Evolutionary conservation across 2,329 filamentous ascomycete genomes (phyloP), one percentile per base, ranked within the genome.

Genomic region (Ophiosphaerella korrae): DNA sequence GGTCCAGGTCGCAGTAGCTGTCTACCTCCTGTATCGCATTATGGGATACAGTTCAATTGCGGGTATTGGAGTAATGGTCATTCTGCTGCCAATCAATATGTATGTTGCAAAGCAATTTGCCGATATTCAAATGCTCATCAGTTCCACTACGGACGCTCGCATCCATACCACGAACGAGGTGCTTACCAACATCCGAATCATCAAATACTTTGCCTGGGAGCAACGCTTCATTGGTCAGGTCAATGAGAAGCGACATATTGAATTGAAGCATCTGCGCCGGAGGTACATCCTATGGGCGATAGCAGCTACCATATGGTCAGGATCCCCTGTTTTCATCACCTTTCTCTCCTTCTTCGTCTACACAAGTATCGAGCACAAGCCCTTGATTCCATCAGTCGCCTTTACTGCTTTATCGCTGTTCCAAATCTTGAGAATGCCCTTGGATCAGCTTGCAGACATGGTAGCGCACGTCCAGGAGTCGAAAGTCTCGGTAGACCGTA

Each of bases 201-300:
- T 99, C 83, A 99, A 99, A 72, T 99, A 94, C 74, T 99, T 99
- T 71, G 93, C 94, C 0, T 99, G 94, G 94, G 94, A 99, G 73
- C 86, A 92, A 63, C 88, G 93, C 2, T 99, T 97, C 71, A 85
- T 89, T 50, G 84, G 85, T 18, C 86, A 90, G 47, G 91, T 99
- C 31, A 89, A 95, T 53, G 93, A 97, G 72, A 97, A 96, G 77
- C 86, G 94, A 55, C 80, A 81, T 37, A 80, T 80, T 3, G 94
- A 99, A 73, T 81, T 99, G 44, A 86, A 83, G 63, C 85, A 90
- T 29, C 75, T 99, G 47, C 87, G 92, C 50, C 84, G 84, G 34
- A 85, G 93, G 53, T 99, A 96, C 75, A 85, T 96, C 57, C 80
- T 97, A 34, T 99, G 93, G 93, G 90, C 93, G 11, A 78, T 86